Evolutionary conservation across 2,329 filamentous ascomycete genomes (phyloP), one percentile per base, ranked within the genome.

Genomic region (Diaporthe sp.): DNA sequence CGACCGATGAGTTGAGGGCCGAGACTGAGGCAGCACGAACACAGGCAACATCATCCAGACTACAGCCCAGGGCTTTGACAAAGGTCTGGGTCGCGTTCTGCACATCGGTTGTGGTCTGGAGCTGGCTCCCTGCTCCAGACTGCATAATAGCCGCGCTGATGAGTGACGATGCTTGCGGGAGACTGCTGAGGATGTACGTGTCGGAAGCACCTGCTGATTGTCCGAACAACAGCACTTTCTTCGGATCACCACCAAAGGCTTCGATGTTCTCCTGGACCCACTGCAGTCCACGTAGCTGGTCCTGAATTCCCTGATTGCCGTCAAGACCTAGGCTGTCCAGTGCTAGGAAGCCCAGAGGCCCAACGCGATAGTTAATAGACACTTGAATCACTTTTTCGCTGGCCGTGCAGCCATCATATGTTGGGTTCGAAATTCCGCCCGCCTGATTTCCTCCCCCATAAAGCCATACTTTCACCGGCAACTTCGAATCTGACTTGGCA

Each of bases 231-330:
- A 81, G 58, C 4, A 82, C 79, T 47, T 78, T 79, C 33, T 75
- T 64, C 76, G 71, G 2, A 73, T 88, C 84, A 0, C 87, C 87
- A 13, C 87, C 84, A 74, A 87, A 87, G 9, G 74, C 76, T 4
- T 60, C 78, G 52, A 89, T 87, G 54, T 89, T 83, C 25, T 84
- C 80, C 68, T 87, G 84, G 0, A 89, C 85, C 87, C 88, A 89
- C 55, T 84, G 79, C 4, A 90, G 78, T 3, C 83, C 86, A 10
- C 87, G 84, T 17, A 86, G 82, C 77, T 88, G 87, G 72, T 90
- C 87, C 30, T 87, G 82, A 5, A 89, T 78, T 1, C 87, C 88
- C 17, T 84, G 86, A 75, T 90, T 90, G n/a, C 87, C 81, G 52
- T 83, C 83, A 19, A 89, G 81, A 28, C 83, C 82, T 15, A 86